Percentiles rank a stretch among this genome's conserved stretches.
These are phyloP conservation scores for Teunomyces panamensis DNA, from an alignment of 805 yeast species.

Conservation along the genomic window DNA sequence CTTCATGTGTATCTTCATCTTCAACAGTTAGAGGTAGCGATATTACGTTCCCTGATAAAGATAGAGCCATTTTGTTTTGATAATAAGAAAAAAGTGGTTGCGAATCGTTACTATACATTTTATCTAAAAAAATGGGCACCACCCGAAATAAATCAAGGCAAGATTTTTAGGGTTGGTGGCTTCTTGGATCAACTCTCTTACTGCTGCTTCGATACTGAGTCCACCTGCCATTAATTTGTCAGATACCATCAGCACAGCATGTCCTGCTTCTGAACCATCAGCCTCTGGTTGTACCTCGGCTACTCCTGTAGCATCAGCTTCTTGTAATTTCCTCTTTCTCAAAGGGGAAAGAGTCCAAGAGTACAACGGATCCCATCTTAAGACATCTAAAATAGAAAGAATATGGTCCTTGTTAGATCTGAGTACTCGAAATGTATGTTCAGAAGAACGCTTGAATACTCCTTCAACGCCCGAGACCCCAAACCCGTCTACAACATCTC, in stretches of 20 bases:
- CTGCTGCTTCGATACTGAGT: constrained; percentile 78
- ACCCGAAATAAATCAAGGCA: constrained; percentile 75
- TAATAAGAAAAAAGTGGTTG: neutral
- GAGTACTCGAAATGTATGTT: constrained; percentile 65
- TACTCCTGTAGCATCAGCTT: constrained; percentile 22
- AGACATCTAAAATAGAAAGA: constrained; percentile 75
- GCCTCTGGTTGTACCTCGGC: constrained; percentile 21
- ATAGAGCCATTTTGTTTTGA: constrained; percentile 1
- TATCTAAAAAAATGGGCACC: constrained; percentile 67
- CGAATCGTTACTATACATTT: neutral
- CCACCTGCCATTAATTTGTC: constrained; percentile 65
- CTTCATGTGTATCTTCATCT: constrained; percentile 10
- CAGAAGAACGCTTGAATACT: constrained; percentile 67
- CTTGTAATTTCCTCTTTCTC: constrained; percentile 53
- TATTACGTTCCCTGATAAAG: constrained; percentile 4
- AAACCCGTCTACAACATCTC: constrained; percentile 90
- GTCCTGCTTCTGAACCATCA: constrained; percentile 69
- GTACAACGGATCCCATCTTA: constrained; percentile 90
- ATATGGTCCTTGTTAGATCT: constrained; percentile 67
- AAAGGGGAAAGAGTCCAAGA: constrained; percentile 87
- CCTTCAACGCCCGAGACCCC: constrained; percentile 88
- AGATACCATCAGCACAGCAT: constrained; percentile 71
- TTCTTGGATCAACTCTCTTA: constrained; percentile 73
- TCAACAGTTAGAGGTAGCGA: constrained; percentile 17
- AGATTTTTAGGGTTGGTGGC: constrained; percentile 69